Percentiles rank a stretch among this genome's conserved stretches.
phyloP scores from a whole-genome alignment of 2,329 filamentous ascomycete genomes.

The Claviceps cyperi region DNA sequence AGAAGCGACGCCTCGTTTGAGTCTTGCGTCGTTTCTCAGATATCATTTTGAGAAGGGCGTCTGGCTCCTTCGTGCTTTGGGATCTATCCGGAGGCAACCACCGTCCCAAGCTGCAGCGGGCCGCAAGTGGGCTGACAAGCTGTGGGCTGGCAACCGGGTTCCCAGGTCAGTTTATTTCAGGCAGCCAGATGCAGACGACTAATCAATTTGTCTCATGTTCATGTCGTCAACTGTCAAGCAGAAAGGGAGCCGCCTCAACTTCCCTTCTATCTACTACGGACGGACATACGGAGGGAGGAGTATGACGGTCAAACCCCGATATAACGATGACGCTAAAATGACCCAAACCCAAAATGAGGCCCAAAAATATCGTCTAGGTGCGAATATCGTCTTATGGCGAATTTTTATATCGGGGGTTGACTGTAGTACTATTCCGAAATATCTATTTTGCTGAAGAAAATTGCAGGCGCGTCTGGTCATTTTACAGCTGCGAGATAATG shows the following conservation, averaged over 20 bases:
- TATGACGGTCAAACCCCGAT: no score
- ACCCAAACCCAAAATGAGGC: no score
- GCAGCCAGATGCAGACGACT: background rate
- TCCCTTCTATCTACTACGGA: background rate
- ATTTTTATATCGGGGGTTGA: no score
- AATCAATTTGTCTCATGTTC: background rate
- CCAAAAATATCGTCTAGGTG: no score
- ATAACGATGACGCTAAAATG: no score
- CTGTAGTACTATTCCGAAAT: no score
- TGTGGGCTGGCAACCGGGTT: background rate
- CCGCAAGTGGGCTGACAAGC: background rate
- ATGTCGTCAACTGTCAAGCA: background rate
- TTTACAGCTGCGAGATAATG: no score
- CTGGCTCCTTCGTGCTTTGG: background rate
- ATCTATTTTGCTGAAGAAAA: no score
- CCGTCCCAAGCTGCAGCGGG: background rate
- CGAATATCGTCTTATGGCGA: no score
- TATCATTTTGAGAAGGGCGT: background rate
- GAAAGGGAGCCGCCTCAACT: background rate
- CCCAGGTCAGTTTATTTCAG: background rate
- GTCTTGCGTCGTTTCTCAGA: background rate
- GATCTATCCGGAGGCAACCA: background rate
- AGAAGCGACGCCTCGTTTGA: no score
- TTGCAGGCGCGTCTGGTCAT: no score
- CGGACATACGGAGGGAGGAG: no score